phyloP scores from a whole-genome alignment of 2,329 filamentous ascomycete genomes.

The Phialophora verrucosa region DNA sequence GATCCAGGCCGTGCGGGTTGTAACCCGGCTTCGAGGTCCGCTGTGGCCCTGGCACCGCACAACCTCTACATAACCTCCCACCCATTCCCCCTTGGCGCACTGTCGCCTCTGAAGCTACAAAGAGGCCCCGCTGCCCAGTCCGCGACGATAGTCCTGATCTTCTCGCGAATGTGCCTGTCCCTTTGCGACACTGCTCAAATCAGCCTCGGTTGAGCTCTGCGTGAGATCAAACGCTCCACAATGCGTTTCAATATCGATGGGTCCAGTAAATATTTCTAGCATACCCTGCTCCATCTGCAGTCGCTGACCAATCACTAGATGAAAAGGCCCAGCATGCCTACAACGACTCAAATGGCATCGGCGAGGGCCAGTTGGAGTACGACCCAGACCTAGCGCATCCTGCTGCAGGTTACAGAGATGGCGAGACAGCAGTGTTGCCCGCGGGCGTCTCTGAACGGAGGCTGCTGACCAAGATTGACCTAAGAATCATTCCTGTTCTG shows the following conservation, averaged over 20 bases:
- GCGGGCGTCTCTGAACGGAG: constrained; percentile 56
- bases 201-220: background rate
- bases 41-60: background rate
- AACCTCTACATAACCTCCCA: background rate
- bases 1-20: constrained; percentile 10
- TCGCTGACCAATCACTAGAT: constrained; percentile 17
- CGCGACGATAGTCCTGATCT: background rate
- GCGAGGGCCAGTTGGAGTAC: constrained; percentile 32
- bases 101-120: constrained; percentile 23
- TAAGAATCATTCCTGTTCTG: constrained; percentile 73
- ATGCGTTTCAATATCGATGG: constrained; percentile 37
- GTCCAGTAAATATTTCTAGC: constrained; percentile 22
- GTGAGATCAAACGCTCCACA: constrained; percentile 7
- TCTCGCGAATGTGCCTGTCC: constrained; percentile 3
- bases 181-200: background rate
- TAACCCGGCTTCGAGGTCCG: background rate
- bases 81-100: background rate
- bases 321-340: constrained; percentile 33
- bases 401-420: constrained; percentile 34
- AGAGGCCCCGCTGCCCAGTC: constrained; percentile 23
- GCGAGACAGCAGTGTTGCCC: constrained; percentile 27
- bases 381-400: constrained; percentile 40
- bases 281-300: too few species aligned
- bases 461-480: constrained; percentile 73
- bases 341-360: constrained; percentile 29